Base-by-base conservation (phyloP, 2,329 filamentous ascomycete species). In the Blastomyces silverae region DNA sequence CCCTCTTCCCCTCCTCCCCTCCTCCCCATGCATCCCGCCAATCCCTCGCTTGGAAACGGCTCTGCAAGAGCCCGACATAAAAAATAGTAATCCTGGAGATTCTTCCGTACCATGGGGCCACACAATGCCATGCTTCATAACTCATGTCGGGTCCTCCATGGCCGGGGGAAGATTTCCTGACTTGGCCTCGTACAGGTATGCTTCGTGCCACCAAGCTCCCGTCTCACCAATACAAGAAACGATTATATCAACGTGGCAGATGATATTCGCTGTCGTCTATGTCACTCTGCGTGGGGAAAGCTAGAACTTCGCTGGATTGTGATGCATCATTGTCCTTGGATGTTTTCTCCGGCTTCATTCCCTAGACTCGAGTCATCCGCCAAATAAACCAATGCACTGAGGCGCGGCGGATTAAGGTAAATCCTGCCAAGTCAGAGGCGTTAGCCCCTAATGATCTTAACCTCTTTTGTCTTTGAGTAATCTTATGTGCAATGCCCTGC, bases 201-300 rank as follows among this genome's bases (percentile, higher is more conserved):
- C 31, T 20, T 34, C 13, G 11, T 34, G 55, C 15, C 2, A 39
- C 31, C 8, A 57, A 3, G 17, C 31, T 46, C 22, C 15, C 15
- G 13, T 31, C 25, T 11, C 57, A 60, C 57, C n/a, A 60, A 28
- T 28, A 25, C 37, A 44, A 44, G 7, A 39, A 25, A 60, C 31
- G 57, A 22, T 46, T 28, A 20, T 34, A 28, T 46, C 25, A 60
- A 46, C 39, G 13, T 60, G 57, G 57, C 57, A 46, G 46, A 60
- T 60, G 57, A 53, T 39, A 57, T 39, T 39, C 22, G 55, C 11
- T 39, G 31, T 22, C 11, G 37, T 57, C 31, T 39, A 22, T n/a
- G 8, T 8, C 31, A 37, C 20, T 22, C 31, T 57, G 17, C 55
- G 17, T 57, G 31, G 31, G 8, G 20, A 15, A 57, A 37, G 8